A percentile compares a stretch with the other conserved stretches of the same genome.
These are phyloP conservation scores for Phytopythium cucurbitacearum DNA, from an alignment of 352 stramenopile genomes.

Conservation along the genomic window DNA sequence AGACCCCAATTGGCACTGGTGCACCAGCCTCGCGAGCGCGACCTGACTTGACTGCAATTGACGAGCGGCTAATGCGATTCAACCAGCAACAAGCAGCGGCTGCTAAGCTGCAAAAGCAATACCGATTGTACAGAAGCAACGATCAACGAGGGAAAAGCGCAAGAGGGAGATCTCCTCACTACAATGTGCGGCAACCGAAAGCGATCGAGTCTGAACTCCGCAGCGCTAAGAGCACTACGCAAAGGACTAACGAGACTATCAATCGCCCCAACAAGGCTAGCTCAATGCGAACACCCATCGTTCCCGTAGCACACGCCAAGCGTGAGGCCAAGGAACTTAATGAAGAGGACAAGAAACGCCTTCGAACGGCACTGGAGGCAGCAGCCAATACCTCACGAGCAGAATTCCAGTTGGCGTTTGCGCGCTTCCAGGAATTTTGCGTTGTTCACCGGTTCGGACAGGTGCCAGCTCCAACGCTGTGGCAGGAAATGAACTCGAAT, in stretches of 20 bases:
- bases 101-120: conserved; percentile 34
- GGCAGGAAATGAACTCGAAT: conserved; percentile 44
- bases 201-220: conserved; percentile 32
- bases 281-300: too few species aligned
- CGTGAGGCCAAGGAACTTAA: conserved; percentile 4
- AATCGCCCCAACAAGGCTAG: too few species aligned
- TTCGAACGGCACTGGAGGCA: conserved; percentile 22
- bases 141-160: conserved; percentile 16
- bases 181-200: too few species aligned
- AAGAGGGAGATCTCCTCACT: conserved; percentile 15
- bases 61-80: background rate
- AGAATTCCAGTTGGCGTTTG: conserved; percentile 23
- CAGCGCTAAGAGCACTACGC: conserved; percentile 13
- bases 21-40: background rate
- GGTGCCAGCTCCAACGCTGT: conserved; percentile 24
- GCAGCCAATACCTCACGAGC: conserved; percentile 26
- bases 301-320: too few species aligned
- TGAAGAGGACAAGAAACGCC: conserved; percentile 23
- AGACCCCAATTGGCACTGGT: conserved; percentile 4
- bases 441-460: conserved; percentile 37
- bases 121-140: conserved; percentile 24
- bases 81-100: conserved; percentile 7
- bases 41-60: background rate
- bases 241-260: too few species aligned
- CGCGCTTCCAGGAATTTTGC: conserved; percentile 47